Base-by-base conservation (phyloP, 1,284 basidiomycete species). In the Volvariella surrecta region DNA sequence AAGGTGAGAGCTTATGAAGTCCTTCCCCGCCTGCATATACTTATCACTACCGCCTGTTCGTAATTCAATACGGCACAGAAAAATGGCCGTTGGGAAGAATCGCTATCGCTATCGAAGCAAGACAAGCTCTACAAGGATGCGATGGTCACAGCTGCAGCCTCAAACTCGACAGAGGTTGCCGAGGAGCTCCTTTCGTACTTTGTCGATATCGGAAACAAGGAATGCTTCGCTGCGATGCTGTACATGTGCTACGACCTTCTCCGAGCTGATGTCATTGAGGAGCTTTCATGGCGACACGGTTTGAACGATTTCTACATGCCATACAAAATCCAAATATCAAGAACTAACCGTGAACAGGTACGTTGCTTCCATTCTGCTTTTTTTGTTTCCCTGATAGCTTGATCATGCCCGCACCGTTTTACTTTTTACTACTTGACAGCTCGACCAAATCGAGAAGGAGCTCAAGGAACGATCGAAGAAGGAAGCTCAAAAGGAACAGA, bases 41-140 rank as follows among this genome's bases (percentile, higher is more conserved):
- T 37, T 51, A 40, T 32, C 24, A 20, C 41, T 16, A n/a, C n/a
- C n/a, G n/a, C n/a, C n/a, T n/a, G n/a, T n/a, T n/a, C n/a, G n/a
- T n/a, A n/a, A n/a, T n/a, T n/a, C n/a, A 45, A 28, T 47, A 15
- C 24, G 24, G n/a, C n/a, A 10, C 50, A 92, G 87, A 96, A 97
- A 83, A 95, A 96, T 64, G 67, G 71, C 35, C 82, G 85, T 46
- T 99, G 91, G 89, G 91, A 95, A 59, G 93, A 97, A 58, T 95
- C 93, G 10, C 91, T 99, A 55, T 76, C 84, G 1, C 71, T 99
- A 22, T 92, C 89, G 37, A 99, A 99, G 70, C 82, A 89, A 54
- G 96, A 99, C 70, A 89, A 96, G 60, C 71, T 99, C 39, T 97
- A 91, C 79, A 89, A 89, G 58, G 96, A 99, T 59, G 89, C 94